A percentile compares a stretch with the other conserved stretches of the same genome.
These are phyloP conservation scores for Quercus lobata DNA, from an alignment of 331 rosid genomes.

Conservation along the genomic window DNA sequence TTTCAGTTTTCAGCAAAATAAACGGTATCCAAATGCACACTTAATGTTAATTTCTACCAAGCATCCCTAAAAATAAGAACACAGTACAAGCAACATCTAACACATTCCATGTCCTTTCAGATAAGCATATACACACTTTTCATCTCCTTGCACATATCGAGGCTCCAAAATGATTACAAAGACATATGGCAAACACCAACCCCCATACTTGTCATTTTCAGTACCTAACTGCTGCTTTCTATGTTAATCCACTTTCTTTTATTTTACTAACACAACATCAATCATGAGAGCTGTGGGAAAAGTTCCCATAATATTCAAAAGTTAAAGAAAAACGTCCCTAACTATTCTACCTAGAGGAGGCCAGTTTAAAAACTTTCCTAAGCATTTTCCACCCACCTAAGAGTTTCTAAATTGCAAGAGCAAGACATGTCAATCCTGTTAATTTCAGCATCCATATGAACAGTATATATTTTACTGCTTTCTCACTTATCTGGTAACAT, in stretches of 20 bases:
- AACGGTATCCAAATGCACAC: too few species aligned
- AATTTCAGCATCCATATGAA: background rate
- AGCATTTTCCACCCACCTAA: background rate
- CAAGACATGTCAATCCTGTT: background rate
- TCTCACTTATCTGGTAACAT: background rate
- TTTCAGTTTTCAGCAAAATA: too few species aligned
- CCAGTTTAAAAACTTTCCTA: background rate
- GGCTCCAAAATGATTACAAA: background rate
- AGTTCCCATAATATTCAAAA: background rate
- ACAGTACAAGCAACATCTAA: background rate
- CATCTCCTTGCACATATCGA: background rate
- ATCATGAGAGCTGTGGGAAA: background rate
- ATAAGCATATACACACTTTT: background rate
- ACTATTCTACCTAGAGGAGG: background rate
- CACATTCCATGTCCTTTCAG: background rate
- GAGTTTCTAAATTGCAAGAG: background rate
- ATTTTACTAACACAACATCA: background rate
- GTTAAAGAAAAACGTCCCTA: background rate
- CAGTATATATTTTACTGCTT: background rate
- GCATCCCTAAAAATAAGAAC: slow-evolving; percentile 9
- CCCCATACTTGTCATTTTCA: background rate
- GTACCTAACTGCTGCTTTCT: background rate
- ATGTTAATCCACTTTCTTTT: background rate
- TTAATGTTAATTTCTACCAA: background rate
- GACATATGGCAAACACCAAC: background rate